Conservation (phyloP, 139 green algal genomes). For the Yamagishiella unicocca region DNA sequence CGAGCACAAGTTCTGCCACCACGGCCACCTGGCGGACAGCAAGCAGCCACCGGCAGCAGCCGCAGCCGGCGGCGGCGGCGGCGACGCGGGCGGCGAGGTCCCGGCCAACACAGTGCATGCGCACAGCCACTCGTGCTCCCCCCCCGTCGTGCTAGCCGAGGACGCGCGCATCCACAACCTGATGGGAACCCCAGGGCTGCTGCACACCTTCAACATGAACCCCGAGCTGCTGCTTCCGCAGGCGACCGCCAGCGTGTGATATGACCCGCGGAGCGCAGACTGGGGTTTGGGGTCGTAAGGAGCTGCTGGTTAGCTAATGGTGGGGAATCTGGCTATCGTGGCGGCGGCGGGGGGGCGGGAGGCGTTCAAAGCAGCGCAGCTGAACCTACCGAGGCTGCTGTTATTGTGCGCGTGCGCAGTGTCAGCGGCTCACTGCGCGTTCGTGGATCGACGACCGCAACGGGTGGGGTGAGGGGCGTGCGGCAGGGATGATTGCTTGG, state of each 20-base stretch:
- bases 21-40: slow-evolving; percentile 24
- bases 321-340: too few species aligned
- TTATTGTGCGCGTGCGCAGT: too few species aligned
- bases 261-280: neutral
- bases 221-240: slow-evolving; percentile 51
- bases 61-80: neutral
- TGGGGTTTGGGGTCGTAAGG: too few species aligned
- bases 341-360: too few species aligned
- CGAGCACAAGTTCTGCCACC: slow-evolving; percentile 2
- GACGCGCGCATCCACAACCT: slow-evolving; percentile 38
- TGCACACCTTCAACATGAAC: slow-evolving; percentile 28
- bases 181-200: slow-evolving; percentile 36
- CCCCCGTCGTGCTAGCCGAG: neutral
- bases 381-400: too few species aligned
- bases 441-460: too few species aligned
- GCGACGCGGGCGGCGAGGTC: neutral
- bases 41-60: neutral
- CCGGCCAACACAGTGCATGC: neutral
- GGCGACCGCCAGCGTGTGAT: slow-evolving; percentile 29
- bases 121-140: neutral
- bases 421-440: too few species aligned
- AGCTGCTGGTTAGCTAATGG: too few species aligned
- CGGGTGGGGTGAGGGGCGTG: too few species aligned
- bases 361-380: too few species aligned
- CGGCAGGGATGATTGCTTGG: too few species aligned